Conservation (phyloP, 2,329 filamentous ascomycete genomes). For the Aspergillus felis region DNA sequence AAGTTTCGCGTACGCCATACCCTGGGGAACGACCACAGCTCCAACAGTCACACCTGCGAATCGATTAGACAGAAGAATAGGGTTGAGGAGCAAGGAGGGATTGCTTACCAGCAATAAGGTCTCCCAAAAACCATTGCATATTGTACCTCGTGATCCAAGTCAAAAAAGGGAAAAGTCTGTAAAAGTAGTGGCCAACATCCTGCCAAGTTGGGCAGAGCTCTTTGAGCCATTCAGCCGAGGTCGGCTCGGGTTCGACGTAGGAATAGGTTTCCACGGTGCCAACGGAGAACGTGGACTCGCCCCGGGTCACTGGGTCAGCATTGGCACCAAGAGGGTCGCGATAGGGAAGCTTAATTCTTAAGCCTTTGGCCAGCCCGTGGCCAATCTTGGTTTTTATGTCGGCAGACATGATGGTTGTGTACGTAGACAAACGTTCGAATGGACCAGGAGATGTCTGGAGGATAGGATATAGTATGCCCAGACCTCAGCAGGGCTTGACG, state of each 20-base stretch:
- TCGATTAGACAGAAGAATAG: slow-evolving; percentile 2
- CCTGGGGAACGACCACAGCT: slow-evolving; percentile 85
- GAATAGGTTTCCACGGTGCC: slow-evolving; percentile 71
- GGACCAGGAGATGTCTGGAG: not conserved
- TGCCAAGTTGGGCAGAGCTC: slow-evolving; percentile 58
- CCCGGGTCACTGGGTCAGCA: slow-evolving; percentile 63
- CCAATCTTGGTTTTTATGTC: slow-evolving; percentile 56
- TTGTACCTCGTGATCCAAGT: slow-evolving; percentile 92
- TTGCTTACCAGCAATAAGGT: slow-evolving; percentile 74
- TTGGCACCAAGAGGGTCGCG: slow-evolving; percentile 52
- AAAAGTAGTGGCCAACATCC: slow-evolving; percentile 58
- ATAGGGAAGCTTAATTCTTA: slow-evolving; percentile 78
- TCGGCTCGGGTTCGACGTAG: slow-evolving; percentile 81
- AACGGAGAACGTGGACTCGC: slow-evolving; percentile 74
- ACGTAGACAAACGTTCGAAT: not conserved
- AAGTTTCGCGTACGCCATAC: slow-evolving; percentile 89
- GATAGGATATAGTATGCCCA: not conserved
- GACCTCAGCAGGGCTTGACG: not conserved
- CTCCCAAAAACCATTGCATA: slow-evolving; percentile 78
- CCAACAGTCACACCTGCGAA: slow-evolving; percentile 63
- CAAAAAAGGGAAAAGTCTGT: slow-evolving; percentile 78
- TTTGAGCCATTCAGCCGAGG: slow-evolving; percentile 65
- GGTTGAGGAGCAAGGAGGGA: slow-evolving; percentile 5
- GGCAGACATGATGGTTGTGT: slow-evolving; percentile 27
- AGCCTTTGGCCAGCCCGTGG: slow-evolving; percentile 68